Conservation (phyloP, 768 basidiomycete species). For the Scleroderma citrinum region DNA sequence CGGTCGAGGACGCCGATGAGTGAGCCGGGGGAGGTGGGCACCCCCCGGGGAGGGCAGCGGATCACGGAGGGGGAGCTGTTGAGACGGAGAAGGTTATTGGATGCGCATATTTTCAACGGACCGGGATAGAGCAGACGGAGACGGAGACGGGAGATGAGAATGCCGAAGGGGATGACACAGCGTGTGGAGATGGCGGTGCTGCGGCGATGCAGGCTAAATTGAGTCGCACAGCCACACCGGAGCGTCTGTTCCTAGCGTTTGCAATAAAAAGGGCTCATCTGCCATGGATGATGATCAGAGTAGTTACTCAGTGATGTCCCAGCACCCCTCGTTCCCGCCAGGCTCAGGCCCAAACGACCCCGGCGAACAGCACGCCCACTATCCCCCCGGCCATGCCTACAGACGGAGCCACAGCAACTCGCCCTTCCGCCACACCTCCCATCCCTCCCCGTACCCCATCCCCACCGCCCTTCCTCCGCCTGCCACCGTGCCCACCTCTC, state of each 20-base stretch:
- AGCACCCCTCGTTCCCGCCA: constrained; percentile 29
- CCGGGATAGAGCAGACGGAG: neutral
- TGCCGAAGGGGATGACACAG: constrained; percentile 8
- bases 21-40: constrained; percentile 21
- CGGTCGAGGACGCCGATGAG: constrained; percentile 8
- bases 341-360: constrained; percentile 32
- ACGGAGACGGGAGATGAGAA: neutral
- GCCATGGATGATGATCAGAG: too few relatives aligned
- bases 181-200: constrained; percentile 23
- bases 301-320: too few relatives aligned
- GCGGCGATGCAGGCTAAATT: constrained; percentile 30
- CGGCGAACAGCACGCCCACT: constrained; percentile 30
- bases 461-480: constrained; percentile 27
- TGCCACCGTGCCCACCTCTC: constrained; percentile 13
- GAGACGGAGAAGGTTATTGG: constrained; percentile 69
- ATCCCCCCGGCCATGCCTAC: constrained; percentile 28
- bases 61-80: constrained; percentile 78
- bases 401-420: constrained; percentile 28
- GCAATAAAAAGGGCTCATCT: constrained; percentile 29
- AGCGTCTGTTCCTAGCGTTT: neutral
- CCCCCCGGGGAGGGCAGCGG: constrained; percentile 45
- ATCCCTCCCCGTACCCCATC: constrained; percentile 36
- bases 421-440: constrained; percentile 34
- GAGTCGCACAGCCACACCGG: constrained; percentile 28
- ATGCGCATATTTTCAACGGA: constrained; percentile 56